These are phyloP conservation scores for Tephrocybe sp. DNA, from an alignment of 768 basidiomycete species.

Conservation along the genomic window DNA sequence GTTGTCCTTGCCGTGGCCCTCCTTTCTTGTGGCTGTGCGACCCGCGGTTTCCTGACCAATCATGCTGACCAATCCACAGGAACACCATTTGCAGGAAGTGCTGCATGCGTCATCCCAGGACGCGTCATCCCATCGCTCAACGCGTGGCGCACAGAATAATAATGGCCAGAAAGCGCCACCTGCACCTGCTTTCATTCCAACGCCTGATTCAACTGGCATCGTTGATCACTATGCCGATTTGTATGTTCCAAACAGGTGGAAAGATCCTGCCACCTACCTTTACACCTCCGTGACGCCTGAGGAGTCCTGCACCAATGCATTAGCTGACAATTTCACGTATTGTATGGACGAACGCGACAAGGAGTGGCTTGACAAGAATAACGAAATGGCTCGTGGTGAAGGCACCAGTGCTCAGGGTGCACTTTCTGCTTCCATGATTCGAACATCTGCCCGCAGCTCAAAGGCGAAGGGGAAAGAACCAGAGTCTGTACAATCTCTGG, in stretches of 20 bases:
- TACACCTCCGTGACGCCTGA: slow-evolving; percentile 86
- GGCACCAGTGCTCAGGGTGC: slow-evolving; percentile 81
- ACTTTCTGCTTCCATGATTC: slow-evolving; percentile 47
- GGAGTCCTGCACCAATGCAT: slow-evolving; percentile 58
- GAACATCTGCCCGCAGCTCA: slow-evolving; percentile 63
- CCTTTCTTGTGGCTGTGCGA: slow-evolving; percentile 45
- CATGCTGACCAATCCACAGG: slow-evolving; percentile 43
- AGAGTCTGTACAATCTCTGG: slow-evolving; percentile 60
- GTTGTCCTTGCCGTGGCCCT: slow-evolving; percentile 37
- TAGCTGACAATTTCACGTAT: slow-evolving; percentile 79
- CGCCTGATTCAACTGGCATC: slow-evolving; percentile 83
- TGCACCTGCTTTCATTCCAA: slow-evolving; percentile 82
- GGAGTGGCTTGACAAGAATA: slow-evolving; percentile 92
- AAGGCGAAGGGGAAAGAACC: slow-evolving; percentile 86
- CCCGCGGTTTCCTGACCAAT: slow-evolving; percentile 51
- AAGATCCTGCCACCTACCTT: slow-evolving; percentile 75
- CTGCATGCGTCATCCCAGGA: slow-evolving; percentile 36
- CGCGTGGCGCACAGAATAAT: slow-evolving; percentile 28
- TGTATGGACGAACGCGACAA: slow-evolving; percentile 96
- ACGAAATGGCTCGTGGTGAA: slow-evolving; percentile 82
- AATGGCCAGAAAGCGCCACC: slow-evolving; percentile 28
- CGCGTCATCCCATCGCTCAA: slow-evolving; percentile 21
- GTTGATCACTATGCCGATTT: slow-evolving; percentile 76
- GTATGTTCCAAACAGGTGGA: slow-evolving; percentile 73
- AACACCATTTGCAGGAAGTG: slow-evolving; percentile 54